Base-by-base conservation (phyloP, 2,329 filamentous ascomycete species). In the Arthrobotrys conoides region DNA sequence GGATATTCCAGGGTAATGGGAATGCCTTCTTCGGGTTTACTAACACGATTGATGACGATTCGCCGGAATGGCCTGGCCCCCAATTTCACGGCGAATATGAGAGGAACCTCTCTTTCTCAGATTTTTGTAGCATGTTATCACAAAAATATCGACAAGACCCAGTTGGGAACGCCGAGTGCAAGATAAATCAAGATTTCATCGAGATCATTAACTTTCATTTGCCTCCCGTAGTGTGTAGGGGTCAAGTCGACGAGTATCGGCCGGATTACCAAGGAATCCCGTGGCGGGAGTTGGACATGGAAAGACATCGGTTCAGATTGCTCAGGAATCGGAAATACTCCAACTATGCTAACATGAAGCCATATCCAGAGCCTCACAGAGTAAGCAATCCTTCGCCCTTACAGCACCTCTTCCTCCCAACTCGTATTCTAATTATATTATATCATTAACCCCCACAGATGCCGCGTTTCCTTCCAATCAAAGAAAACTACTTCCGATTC, bases 401-500 rank as follows among this genome's bases (percentile, higher is more conserved):
- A n/a, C n/a, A n/a, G n/a, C n/a, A n/a, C n/a, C n/a, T n/a, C n/a
- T n/a, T n/a, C n/a, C n/a, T 16, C 24, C 44, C 36, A 65, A 30
- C 38, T 14, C 51, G n/a, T 46, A 55, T 64, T 22, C 22, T 64
- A 49, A 49, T 46, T 9, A 16, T 20, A 12, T 66, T 55, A 12
- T 27, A 51, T 41, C 65, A n/a, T 30, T 30, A 30, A 30, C 27
- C 27, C 14, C n/a, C 36, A 3, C 36, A 70, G 69, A 64, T 71
- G 30, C 48, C 79, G 68, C 78, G 70, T 36, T 48, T 53, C 14
- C 27, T 81, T 41, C 80, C 80, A 24, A 70, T 73, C 51, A 80
- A 72, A 46, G 76, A 75, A 16, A 82, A 84, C 38, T 90, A 87
- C 82, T 90, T 90, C 82, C 86, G 86, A 64, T 91, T 91, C 82